Percentiles rank a stretch among this genome's conserved stretches.
phyloP scores from a whole-genome alignment of 2,329 filamentous ascomycete genomes.

The Xylariomycetidae sp. region DNA sequence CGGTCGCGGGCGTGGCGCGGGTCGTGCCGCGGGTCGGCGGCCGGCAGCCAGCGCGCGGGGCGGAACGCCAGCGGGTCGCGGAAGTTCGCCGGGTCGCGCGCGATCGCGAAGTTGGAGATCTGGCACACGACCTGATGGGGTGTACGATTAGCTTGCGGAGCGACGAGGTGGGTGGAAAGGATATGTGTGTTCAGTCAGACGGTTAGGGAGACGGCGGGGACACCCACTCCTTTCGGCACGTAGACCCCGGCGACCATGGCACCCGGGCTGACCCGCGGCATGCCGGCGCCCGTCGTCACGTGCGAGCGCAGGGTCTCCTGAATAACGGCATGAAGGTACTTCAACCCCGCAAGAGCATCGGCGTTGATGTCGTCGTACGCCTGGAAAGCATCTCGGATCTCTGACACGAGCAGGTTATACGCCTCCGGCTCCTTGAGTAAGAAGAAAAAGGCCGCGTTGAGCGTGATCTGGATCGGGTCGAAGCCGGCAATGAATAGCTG shows the following conservation, averaged over 20 bases:
- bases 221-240: conserved; percentile 13
- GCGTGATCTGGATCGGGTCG: conserved; percentile 8
- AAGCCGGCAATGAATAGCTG: conserved; percentile 16
- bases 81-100: conserved; percentile 4
- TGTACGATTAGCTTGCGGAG: no score
- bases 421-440: conserved; percentile 6
- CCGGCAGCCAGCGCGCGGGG: conserved; percentile 6
- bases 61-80: conserved; percentile 4
- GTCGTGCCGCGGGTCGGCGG: conserved; percentile 3
- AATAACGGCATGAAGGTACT: conserved; percentile 24
- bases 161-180: no score
- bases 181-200: no score
- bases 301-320: conserved; percentile 25
- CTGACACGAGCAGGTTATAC: conserved; percentile 4
- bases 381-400: conserved; percentile 8
- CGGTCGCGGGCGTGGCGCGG: conserved; percentile 4
- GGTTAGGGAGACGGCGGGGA: no score
- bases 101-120: conserved; percentile 2
- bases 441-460: conserved; percentile 9
- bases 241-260: conserved; percentile 10
- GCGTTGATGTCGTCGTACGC: conserved; percentile 10
- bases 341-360: conserved; percentile 8
- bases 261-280: conserved; percentile 11
- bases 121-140: conserved; percentile 5
- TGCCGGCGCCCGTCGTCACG: conserved; percentile 17